phyloP scores from a whole-genome alignment of 2,329 filamentous ascomycete species.

The Cordyceps sp. region DNA sequence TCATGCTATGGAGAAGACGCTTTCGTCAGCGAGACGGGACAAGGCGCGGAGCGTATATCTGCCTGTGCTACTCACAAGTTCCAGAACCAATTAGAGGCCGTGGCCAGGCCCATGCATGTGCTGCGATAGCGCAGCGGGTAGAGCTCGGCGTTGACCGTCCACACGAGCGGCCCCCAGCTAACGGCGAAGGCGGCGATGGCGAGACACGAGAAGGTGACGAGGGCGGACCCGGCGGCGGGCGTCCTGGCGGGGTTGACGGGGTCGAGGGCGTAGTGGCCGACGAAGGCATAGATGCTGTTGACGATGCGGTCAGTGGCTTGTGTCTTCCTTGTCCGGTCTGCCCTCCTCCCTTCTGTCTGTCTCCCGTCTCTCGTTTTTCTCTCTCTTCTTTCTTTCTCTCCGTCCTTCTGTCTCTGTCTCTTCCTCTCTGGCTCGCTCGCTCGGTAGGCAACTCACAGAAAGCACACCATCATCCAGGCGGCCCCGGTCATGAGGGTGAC shows the following conservation, averaged over 20 bases:
- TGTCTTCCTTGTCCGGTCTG: neutral
- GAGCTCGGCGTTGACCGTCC: constrained; percentile 47
- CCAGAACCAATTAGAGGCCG: constrained; percentile 45
- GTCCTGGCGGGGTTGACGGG: constrained; percentile 23
- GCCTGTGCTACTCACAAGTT: constrained; percentile 34
- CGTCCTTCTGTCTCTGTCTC: no score
- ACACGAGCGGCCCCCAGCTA: constrained; percentile 55
- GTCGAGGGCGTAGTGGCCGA: constrained; percentile 28
- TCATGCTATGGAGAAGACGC: constrained; percentile 12
- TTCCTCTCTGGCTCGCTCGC: no score
- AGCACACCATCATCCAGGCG: constrained; percentile 40
- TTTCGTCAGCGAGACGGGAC: neutral
- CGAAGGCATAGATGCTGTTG: constrained; percentile 27
- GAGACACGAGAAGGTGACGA: constrained; percentile 53
- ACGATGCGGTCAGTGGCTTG: neutral
- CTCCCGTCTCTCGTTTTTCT: no score
- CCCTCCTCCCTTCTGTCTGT: no score
- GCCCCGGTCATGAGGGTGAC: constrained; percentile 46
- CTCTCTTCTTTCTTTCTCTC: no score
- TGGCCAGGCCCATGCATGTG: constrained; percentile 37
- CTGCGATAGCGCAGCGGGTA: constrained; percentile 42
- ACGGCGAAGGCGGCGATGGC: constrained; percentile 52
- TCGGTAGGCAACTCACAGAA: constrained; percentile 21
- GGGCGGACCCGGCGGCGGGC: constrained; percentile 34
- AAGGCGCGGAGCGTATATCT: no score